These are phyloP conservation scores for Neurospora hispaniola DNA, from an alignment of 495 filamentous ascomycete species.

Conservation along the genomic window DNA sequence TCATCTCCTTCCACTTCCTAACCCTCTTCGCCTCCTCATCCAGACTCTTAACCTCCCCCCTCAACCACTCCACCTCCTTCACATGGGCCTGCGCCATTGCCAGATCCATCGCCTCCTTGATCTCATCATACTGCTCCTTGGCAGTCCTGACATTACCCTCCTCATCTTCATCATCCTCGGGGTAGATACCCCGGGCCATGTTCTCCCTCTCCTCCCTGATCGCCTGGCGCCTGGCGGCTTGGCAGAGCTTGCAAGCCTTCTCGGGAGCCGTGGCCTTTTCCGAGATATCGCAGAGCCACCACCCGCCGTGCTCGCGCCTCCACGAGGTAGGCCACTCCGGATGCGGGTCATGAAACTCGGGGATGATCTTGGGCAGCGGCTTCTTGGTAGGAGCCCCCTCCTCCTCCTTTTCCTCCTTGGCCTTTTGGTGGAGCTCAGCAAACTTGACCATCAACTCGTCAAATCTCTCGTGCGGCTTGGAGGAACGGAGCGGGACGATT, in stretches of 20 bases:
- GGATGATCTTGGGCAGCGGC: constrained; percentile 13
- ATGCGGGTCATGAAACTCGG: constrained; percentile 22
- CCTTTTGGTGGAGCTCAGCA: not conserved
- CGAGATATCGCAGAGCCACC: constrained; percentile 25
- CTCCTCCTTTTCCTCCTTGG: not conserved
- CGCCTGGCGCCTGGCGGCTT: constrained; percentile 2
- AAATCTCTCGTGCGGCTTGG: constrained; percentile 6
- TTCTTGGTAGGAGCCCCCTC: not conserved
- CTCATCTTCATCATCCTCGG: not conserved
- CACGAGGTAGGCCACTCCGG: constrained; percentile 18
- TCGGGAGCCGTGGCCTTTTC: constrained; percentile 10
- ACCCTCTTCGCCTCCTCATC: not conserved
- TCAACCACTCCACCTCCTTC: not conserved
- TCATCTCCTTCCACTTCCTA: not conserved
- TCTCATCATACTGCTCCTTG: not conserved
- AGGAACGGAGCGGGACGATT: constrained; percentile 4
- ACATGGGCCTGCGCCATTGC: not conserved
- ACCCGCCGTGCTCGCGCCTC: constrained; percentile 22
- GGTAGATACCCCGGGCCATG: not conserved
- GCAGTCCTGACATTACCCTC: not conserved
- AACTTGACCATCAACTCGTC: constrained; percentile 6
- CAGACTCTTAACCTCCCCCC: not conserved
- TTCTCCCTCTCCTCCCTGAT: not conserved
- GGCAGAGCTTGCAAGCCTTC: constrained; percentile 18
- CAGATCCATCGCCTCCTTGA: not conserved